Base-by-base conservation (phyloP, 176 grass and related monocot genomes). In the Rhipidocladum racemiflorum region DNA sequence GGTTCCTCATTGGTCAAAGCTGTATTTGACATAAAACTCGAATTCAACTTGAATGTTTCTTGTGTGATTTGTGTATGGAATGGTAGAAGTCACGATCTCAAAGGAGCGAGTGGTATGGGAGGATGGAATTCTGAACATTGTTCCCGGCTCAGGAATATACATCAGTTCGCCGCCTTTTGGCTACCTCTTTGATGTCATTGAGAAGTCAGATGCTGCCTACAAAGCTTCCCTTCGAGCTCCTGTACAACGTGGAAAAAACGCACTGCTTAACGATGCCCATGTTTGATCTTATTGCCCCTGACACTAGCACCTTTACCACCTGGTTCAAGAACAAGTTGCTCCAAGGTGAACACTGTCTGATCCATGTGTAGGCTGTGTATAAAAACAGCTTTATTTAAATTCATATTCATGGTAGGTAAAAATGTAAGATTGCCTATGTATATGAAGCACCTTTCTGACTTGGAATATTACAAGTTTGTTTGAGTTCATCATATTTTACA, bases 81-180 rank as follows among this genome's bases (percentile, higher is more conserved):
- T 91, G 88, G 92, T 99, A 35, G 96, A 99, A 76, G 65, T 91
- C 14, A 99, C 92, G 6, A 91, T 99, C 79, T 99, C 92, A 72
- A 84, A 89, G 70, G 96, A 92, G 0, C 90, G 44, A 76, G 87
- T 99, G 43, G 92, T 99, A 35, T 99, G 91, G 91, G 91, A 99
- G 61, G 88, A 95, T 61, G 89, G 85, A 2, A 75, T 74, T 38
- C 82, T 95, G 71, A 88, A 91, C 46, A 62, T 91, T 79, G 29
- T 81, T 45, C 89, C 92, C 36, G 93, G 96, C 74, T 90, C 86
- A 53, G 93, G 96, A 70, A 88, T 76, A 72, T 95, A 95, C 39
- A 50, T 99, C 43, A 90, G 81, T 71, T 90, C 88, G 53, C 83
- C 82, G 8, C 96, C 96, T 90, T 99, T 90, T 14, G 56, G 93